Evolutionary conservation across 192 early-diverging fungal genomes (phyloP).

Genomic region (Chytriomyces sp.): DNA sequence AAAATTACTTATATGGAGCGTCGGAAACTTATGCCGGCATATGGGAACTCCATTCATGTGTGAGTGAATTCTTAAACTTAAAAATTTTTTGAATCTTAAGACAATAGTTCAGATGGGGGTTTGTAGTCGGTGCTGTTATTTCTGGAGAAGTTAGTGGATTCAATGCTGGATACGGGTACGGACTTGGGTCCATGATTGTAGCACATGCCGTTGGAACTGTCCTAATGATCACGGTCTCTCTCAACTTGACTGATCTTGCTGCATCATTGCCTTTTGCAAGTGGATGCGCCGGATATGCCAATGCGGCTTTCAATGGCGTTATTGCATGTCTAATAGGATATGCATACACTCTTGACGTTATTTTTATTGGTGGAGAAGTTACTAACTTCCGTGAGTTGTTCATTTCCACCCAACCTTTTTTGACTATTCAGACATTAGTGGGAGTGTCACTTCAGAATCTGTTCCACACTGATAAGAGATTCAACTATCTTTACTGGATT

Average conservation of each 20-base stretch:
- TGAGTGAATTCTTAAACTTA: no score
- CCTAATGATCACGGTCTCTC: background rate
- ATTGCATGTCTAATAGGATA: conserved; percentile 21
- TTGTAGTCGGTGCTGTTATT: conserved; percentile 24
- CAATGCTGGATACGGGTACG: conserved; percentile 24
- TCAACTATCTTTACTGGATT: conserved; percentile 6
- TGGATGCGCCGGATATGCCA: conserved; percentile 18
- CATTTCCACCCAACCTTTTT: background rate
- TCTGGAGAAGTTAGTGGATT: conserved; percentile 35
- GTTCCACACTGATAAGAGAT: background rate
- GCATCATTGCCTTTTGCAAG: conserved; percentile 16
- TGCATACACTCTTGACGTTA: conserved; percentile 20
- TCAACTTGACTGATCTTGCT: conserved; percentile 20
- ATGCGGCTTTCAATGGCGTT: conserved; percentile 2
- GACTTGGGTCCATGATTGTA: conserved; percentile 30
- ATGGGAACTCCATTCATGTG: background rate
- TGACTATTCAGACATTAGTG: background rate
- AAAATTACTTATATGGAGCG: background rate
- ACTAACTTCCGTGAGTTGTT: background rate
- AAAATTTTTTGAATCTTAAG: no score
- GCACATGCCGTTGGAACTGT: background rate
- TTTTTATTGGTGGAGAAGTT: conserved; percentile 8
- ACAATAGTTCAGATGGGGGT: no score
- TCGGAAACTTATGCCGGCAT: conserved; percentile 2
- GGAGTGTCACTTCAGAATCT: background rate